phyloP scores from a whole-genome alignment of 179 eudicot species.

The Spinacia oleracea region DNA sequence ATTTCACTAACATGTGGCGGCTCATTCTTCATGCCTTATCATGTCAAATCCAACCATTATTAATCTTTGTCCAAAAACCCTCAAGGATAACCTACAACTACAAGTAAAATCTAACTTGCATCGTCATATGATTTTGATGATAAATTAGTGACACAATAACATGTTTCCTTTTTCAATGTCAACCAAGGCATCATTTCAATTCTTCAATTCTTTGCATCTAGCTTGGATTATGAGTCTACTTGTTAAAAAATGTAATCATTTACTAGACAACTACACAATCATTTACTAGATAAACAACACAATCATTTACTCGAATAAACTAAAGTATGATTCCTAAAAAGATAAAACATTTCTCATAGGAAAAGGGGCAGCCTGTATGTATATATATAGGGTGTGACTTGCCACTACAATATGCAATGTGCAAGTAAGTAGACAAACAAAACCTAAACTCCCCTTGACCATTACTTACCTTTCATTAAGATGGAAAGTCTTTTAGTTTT shows the following conservation, averaged over 20 bases:
- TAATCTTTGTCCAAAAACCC: no score
- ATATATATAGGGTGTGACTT: not conserved
- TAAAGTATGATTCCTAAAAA: not conserved
- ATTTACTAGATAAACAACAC: not conserved
- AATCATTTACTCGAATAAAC: not conserved
- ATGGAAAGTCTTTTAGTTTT: not conserved
- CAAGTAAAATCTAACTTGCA: no score
- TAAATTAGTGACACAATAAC: no score
- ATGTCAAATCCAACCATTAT: no score
- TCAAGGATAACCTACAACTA: no score
- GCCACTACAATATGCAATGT: not conserved
- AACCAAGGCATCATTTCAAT: not conserved
- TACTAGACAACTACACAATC: not conserved
- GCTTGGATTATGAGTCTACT: not conserved
- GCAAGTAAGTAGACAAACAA: not conserved
- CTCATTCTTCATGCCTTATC: no score
- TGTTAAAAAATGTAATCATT: not conserved
- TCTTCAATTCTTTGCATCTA: not conserved
- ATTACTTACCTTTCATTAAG: not conserved
- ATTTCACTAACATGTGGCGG: no score
- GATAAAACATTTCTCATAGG: not conserved
- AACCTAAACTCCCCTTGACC: not conserved
- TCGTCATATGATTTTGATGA: no score
- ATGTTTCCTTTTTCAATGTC: not conserved
- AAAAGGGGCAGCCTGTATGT: not conserved